Evolutionary conservation across 78 protist genomes (phyloP), one percentile per base, ranked within the genome.

Genomic region (Bigelowiella natans): DNA sequence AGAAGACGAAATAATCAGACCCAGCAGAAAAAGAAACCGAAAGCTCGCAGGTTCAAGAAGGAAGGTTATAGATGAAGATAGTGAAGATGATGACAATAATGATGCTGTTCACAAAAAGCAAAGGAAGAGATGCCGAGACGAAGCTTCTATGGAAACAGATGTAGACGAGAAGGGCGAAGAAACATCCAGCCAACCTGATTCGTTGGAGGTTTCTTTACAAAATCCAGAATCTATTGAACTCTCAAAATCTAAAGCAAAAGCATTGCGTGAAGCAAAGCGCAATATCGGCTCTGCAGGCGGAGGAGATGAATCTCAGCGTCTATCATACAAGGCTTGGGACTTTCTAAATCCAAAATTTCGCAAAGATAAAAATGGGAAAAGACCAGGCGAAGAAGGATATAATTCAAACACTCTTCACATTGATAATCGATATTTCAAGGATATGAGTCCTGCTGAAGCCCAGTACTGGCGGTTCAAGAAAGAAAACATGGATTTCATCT

Each of bases 401-500:
- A 11, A 85, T 11, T 37, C 87, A 37, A 85, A 37, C 51, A 28
- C 87, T 18, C 30, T 85, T 18, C 11, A 37, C 87, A 85, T 85
- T 18, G 51, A 34, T 26, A 18, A 34, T 11, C 30, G 30, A 11
- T 34, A 85, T 85, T 85, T 28, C 51, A 85, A 85, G 18, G 11
- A 85, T 11, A 37, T 85, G 51, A 85, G 38, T 34, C 87, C 87
- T 7, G 36, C 87, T 11, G 87, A 51, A 18, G 18, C 38, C 87
- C 91, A 89, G 40, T 89, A 83, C 91, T 89, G 91, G 91, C 0
- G 1, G 18, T 73, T 89, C 39, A 89, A 89, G 85, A 37, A 37
- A 39, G 26, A 89, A 38, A 82, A 89, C 85, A 7, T 2, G 37
- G 91, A 89, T 83, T 0, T 3, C 28, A 64, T 89, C 29, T 1